Conservation (phyloP, 1,284 basidiomycete species). For the Trichosporon ovoides region DNA sequence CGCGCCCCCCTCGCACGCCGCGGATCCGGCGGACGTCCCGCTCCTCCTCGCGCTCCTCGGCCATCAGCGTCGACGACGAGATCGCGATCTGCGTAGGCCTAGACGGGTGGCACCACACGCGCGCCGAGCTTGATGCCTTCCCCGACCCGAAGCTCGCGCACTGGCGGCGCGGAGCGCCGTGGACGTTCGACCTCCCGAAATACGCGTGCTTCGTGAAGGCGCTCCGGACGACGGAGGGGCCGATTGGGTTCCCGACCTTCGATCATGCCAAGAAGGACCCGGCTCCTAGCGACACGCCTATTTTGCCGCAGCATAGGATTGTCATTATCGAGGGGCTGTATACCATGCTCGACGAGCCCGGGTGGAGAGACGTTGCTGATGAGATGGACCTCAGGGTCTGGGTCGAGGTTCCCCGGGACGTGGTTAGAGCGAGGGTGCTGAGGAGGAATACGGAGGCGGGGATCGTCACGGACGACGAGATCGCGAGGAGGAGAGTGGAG, state of each 20-base stretch:
- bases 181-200: conserved; percentile 50
- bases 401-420: conserved; percentile 59
- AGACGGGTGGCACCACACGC: conserved; percentile 54
- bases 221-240: conserved; percentile 51
- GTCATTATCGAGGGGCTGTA: conserved; percentile 82
- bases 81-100: conserved; percentile 50
- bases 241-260: conserved; percentile 45
- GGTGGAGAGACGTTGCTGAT: conserved; percentile 65
- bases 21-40: too few species aligned
- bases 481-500: conserved; percentile 10
- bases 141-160: conserved; percentile 64
- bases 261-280: conserved; percentile 56
- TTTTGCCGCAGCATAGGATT: conserved; percentile 63
- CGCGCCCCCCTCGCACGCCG: not conserved
- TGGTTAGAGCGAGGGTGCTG: conserved; percentile 63
- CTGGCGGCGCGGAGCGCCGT: conserved; percentile 56
- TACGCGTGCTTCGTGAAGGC: conserved; percentile 70
- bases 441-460: conserved; percentile 46
- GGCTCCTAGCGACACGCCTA: conserved; percentile 49
- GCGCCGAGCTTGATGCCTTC: conserved; percentile 40
- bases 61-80: conserved; percentile 9
- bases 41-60: not conserved
- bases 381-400: conserved; percentile 75
- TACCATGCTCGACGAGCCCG: conserved; percentile 62
- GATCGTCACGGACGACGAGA: conserved; percentile 12